Base-by-base conservation (phyloP, 805 yeast genomes). In the Candida silvatica region DNA sequence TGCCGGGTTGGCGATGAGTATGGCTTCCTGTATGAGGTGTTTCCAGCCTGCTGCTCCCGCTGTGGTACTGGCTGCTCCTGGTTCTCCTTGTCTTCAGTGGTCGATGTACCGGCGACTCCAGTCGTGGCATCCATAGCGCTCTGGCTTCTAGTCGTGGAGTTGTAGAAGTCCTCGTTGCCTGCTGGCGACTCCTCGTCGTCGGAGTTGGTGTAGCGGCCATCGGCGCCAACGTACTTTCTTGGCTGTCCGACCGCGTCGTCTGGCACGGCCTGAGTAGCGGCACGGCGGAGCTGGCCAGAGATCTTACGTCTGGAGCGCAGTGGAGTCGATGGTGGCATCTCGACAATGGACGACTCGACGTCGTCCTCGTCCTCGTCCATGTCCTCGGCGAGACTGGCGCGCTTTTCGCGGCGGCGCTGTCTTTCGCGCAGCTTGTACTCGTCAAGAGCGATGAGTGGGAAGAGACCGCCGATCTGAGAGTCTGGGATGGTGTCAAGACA, bases 241-340 rank as follows among this genome's bases (percentile, higher is more conserved):
- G 98, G 98, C 59, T 92, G 98, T 2, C 97, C 98, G 0, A 98
- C 98, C 2, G 96, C 85, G 34, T 85, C 85, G 44, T 73, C 71
- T 4, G 97, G 98, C 15, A 92, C 87, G 0, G 92, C 92, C 26
- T 77, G 72, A 48, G 73, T 81, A 5, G 43, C 39, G 1, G 52
- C 57, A 46, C 79, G 76, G 35, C 78, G 72, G 24, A 81, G 74
- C 37, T 75, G 73, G 0, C 84, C 77, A 4, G 88, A 82, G 44
- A 77, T 66, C 38, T 76, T 73, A 46, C 79, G 69, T 52, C 85
- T 70, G 12, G 11, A 7, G 52, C 94, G 69, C 20, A 80, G 71
- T 4, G 94, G 94, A 0, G 94, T 83, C 25, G 74, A 70, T 41
- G 81, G 79, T 1, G 82, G 20, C 19, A 40, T 39, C 7, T 45